phyloP scores from a whole-genome alignment of 2,329 filamentous ascomycete species.

The Arthrobotrys pseudoclavata region DNA sequence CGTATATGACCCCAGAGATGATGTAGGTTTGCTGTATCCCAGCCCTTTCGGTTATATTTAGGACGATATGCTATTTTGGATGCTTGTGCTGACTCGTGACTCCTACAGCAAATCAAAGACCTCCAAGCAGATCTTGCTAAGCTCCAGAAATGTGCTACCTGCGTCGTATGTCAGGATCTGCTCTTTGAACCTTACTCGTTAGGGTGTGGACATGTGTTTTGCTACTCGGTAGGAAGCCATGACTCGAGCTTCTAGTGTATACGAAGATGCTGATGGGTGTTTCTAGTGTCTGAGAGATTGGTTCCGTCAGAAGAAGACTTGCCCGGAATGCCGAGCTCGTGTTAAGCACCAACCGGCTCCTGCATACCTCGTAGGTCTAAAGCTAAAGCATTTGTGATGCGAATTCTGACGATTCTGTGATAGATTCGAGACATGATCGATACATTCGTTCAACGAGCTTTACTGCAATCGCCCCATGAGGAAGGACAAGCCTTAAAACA shows the following conservation, averaged over 20 bases:
- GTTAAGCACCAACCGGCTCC: constrained; percentile 62
- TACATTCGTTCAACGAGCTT: constrained; percentile 62
- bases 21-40: constrained; percentile 45
- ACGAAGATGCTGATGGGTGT: neutral
- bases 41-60: constrained; percentile 33
- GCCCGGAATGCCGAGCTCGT: constrained; percentile 62
- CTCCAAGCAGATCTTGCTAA: constrained; percentile 62
- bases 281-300: constrained; percentile 63
- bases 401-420: constrained; percentile 1
- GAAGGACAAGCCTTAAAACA: constrained; percentile 61
- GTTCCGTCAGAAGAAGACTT: constrained; percentile 62
- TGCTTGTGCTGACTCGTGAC: constrained; percentile 62
- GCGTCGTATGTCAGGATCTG: constrained; percentile 64
- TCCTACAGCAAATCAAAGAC: constrained; percentile 63
- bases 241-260: neutral
- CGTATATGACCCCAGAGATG: constrained; percentile 52
- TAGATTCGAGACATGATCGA: constrained; percentile 64
- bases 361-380: constrained; percentile 62
- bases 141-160: constrained; percentile 64
- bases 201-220: constrained; percentile 64
- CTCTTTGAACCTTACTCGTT: constrained; percentile 64
- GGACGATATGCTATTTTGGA: constrained; percentile 46
- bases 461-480: constrained; percentile 61
- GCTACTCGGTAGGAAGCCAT: constrained; percentile 62
- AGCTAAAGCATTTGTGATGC: neutral